Conservation (phyloP, 2,329 filamentous ascomycete genomes). For the Raffaelea arxii region DNA sequence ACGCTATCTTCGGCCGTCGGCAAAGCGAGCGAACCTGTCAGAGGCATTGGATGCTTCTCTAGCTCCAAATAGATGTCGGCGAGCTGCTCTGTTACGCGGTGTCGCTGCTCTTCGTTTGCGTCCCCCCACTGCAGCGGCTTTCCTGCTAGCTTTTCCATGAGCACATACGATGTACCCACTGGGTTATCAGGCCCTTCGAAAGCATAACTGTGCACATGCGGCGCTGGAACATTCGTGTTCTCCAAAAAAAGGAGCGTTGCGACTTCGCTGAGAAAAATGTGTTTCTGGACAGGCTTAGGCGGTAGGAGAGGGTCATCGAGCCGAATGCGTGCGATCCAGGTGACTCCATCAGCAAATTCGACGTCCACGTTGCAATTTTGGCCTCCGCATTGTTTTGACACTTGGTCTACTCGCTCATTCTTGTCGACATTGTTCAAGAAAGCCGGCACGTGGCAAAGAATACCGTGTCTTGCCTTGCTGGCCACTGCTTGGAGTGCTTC, state of each 20-base stretch:
- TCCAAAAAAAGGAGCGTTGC: no score
- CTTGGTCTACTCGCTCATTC: no score
- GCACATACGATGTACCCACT: background rate
- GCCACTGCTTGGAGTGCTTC: background rate
- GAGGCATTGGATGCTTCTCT: background rate
- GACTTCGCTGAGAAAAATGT: no score
- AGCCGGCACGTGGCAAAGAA: background rate
- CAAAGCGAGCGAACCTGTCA: slow-evolving; percentile 1
- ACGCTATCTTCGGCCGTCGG: no score
- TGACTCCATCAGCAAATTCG: background rate
- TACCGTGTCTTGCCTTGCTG: background rate
- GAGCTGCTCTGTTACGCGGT: background rate
- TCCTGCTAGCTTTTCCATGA: background rate
- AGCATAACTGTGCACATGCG: no score
- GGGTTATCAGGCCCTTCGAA: background rate
- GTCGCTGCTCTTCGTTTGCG: background rate
- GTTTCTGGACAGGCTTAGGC: no score
- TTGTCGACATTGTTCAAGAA: no score
- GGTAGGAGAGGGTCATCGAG: no score
- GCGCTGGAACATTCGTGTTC: no score
- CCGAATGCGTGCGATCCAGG: no score
- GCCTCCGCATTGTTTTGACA: no score
- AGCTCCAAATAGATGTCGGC: background rate
- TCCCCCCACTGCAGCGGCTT: background rate
- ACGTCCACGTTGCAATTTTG: no score